phyloP scores from a whole-genome alignment of 2,329 filamentous ascomycete species.

The Stemphylium vesicarium region DNA sequence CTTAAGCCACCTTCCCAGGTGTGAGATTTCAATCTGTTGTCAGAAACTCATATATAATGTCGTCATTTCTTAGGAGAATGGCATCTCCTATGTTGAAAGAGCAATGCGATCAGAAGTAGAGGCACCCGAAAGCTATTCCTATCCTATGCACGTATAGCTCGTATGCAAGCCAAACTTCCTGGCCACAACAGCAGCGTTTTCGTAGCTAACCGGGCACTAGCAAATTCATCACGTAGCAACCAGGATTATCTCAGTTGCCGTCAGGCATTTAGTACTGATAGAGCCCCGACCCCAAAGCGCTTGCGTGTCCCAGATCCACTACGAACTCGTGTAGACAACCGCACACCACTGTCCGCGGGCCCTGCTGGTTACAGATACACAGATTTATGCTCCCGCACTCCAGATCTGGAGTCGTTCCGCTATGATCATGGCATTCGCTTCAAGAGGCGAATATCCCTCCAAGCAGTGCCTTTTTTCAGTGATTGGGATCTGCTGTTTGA shows the following conservation, averaged over 20 bases:
- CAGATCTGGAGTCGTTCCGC: conserved; percentile 5
- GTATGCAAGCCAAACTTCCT: not conserved
- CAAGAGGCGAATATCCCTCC: not conserved
- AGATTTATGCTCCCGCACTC: not conserved
- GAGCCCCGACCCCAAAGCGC: not conserved
- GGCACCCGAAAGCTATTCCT: not conserved
- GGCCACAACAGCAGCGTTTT: not conserved
- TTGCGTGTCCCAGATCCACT: not conserved
- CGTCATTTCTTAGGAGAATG: not conserved
- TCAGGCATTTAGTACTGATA: not conserved
- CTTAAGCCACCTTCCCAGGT: not conserved
- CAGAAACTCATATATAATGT: too few species aligned
- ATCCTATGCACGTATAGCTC: not conserved
- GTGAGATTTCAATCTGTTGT: not conserved
- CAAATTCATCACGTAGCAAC: not conserved
- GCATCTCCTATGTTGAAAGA: not conserved
- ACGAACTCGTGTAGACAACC: not conserved
- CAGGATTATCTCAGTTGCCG: conserved; percentile 1
- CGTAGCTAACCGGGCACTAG: not conserved
- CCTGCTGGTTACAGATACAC: conserved; percentile 12
- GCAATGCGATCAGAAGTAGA: not conserved
- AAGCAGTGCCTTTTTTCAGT: not conserved
- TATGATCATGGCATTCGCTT: conserved; percentile 5
- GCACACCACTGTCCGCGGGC: not conserved
- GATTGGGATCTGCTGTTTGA: conserved; percentile 1